Evolutionary conservation across 2,329 filamentous ascomycete genomes (phyloP).

Genomic region (Alternaria longipes): DNA sequence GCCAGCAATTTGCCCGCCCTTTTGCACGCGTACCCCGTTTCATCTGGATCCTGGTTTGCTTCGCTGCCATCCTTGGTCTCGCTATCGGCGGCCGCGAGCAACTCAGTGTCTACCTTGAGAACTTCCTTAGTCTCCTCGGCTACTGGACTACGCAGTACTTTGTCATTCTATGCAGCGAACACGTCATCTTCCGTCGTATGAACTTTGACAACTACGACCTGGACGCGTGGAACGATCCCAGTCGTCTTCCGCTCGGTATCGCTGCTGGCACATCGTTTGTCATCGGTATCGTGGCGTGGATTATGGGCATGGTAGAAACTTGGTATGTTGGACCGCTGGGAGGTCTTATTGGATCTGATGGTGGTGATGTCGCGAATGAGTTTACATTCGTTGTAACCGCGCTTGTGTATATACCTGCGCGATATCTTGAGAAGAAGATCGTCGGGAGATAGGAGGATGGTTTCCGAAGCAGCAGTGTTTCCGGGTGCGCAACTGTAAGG

Average conservation of each 20-base stretch:
- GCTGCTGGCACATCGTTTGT: slow-evolving; percentile 53
- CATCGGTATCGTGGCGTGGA: slow-evolving; percentile 56
- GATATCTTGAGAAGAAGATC: slow-evolving; percentile 39
- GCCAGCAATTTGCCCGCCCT: slow-evolving; percentile 59
- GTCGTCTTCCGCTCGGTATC: slow-evolving; percentile 54
- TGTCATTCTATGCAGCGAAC: slow-evolving; percentile 57
- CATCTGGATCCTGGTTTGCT: slow-evolving; percentile 58
- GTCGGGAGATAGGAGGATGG: slow-evolving; percentile 25
- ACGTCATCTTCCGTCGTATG: slow-evolving; percentile 62
- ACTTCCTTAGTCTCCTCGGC: slow-evolving; percentile 58
- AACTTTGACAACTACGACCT: slow-evolving; percentile 56
- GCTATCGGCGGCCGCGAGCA: slow-evolving; percentile 56
- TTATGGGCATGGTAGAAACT: slow-evolving; percentile 68
- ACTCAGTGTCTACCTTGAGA: slow-evolving; percentile 55
- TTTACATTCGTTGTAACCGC: slow-evolving; percentile 39
- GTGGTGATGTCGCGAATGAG: slow-evolving; percentile 43
- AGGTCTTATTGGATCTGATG: slow-evolving; percentile 34
- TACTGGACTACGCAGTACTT: slow-evolving; percentile 60
- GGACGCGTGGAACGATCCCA: slow-evolving; percentile 57
- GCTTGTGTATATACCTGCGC: slow-evolving; percentile 40
- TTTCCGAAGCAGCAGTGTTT: background rate
- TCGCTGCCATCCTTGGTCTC: slow-evolving; percentile 55
- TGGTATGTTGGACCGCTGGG: slow-evolving; percentile 60
- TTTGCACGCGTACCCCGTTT: slow-evolving; percentile 63
- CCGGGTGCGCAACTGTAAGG: background rate